phyloP scores from a whole-genome alignment of 352 stramenopile species.

The Pythium sukuiense region DNA sequence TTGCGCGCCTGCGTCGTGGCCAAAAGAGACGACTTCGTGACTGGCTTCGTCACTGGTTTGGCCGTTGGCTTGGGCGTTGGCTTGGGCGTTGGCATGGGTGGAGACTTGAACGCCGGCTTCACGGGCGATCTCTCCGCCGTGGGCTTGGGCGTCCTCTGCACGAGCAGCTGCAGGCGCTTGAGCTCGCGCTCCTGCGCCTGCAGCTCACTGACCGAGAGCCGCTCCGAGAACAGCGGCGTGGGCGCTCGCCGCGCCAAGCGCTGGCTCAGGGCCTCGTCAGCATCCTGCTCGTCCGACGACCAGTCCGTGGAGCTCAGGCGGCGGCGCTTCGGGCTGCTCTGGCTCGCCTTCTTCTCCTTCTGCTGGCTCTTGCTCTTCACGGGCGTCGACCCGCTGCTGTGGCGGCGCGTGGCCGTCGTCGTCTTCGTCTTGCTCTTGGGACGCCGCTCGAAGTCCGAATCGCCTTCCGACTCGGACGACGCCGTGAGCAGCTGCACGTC shows the following conservation, averaged over 20 bases:
- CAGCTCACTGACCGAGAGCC: constrained; percentile 56
- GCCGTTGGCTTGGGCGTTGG: background rate
- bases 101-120: constrained; percentile 3
- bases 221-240: constrained; percentile 29
- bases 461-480: constrained; percentile 16
- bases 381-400: background rate
- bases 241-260: background rate
- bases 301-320: background rate
- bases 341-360: background rate
- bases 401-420: background rate
- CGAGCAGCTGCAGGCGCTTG: constrained; percentile 14
- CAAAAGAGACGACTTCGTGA: background rate
- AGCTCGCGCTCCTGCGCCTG: constrained; percentile 56
- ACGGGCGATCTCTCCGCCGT: background rate
- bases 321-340: background rate
- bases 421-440: constrained; percentile 13
- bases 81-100: background rate
- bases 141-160: background rate
- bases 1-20: constrained; percentile 26
- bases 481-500: constrained; percentile 24
- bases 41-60: background rate
- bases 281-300: constrained; percentile 8
- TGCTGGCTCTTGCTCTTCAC: constrained; percentile 11
- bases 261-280: constrained; percentile 10
- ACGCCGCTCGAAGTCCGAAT: constrained; percentile 28